phyloP scores from a whole-genome alignment of 108 stramenopile species.

The Nitzschia sp. region DNA sequence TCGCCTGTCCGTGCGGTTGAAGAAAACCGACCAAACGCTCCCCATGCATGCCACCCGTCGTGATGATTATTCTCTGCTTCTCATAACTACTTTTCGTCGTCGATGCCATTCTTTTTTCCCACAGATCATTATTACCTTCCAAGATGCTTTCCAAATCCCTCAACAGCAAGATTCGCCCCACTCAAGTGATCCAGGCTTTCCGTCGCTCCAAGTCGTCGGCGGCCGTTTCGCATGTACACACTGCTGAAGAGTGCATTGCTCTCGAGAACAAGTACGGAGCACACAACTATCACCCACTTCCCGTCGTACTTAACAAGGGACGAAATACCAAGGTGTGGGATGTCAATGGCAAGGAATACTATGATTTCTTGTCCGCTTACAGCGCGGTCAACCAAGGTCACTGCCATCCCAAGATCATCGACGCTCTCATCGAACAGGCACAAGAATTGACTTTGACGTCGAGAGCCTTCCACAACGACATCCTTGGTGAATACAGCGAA shows the following conservation, averaged over 20 bases:
- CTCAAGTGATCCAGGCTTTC: neutral
- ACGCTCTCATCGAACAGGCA: slow-evolving; percentile 90
- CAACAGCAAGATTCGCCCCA: neutral
- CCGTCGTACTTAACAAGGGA: slow-evolving; percentile 89
- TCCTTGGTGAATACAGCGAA: slow-evolving; percentile 90
- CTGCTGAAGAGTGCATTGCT: slow-evolving; percentile 65
- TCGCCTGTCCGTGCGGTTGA: too few species aligned
- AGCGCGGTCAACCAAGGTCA: slow-evolving; percentile 99
- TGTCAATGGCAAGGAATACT: slow-evolving; percentile 85
- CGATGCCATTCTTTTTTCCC: too few species aligned
- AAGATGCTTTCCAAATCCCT: too few species aligned
- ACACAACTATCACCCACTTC: slow-evolving; percentile 97
- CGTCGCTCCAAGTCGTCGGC: slow-evolving; percentile 12
- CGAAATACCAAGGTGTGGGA: slow-evolving; percentile 75
- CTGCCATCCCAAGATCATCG: slow-evolving; percentile 97
- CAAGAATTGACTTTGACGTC: slow-evolving; percentile 92
- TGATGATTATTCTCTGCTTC: too few species aligned
- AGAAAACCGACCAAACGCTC: too few species aligned
- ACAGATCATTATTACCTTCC: too few species aligned
- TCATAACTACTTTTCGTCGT: too few species aligned
- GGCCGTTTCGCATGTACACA: neutral
- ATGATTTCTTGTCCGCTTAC: slow-evolving; percentile 98
- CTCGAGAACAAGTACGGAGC: slow-evolving; percentile 90
- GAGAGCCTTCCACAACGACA: slow-evolving; percentile 98
- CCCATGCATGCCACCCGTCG: too few species aligned